Evolutionary conservation across 768 basidiomycete genomes (phyloP), one percentile per base, ranked within the genome.

Genomic region (Calocera cornea): DNA sequence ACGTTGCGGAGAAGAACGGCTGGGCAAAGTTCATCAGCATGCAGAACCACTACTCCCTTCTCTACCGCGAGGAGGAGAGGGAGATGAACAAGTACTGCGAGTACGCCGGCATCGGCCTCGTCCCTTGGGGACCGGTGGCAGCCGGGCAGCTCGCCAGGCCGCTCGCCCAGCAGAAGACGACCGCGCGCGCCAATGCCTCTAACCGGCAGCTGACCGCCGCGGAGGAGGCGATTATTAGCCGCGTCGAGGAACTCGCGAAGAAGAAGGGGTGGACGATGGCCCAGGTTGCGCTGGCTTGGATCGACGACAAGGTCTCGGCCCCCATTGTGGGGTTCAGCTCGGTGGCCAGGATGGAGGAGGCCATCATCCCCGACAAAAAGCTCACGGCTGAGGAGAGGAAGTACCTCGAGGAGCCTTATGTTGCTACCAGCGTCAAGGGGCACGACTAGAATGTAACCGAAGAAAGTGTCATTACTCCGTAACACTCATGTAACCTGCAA

Each of bases 111-210:
- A 82, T 83, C 29, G 85, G 83, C 0, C 74, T 79, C 22, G 84
- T 86, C 64, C 83, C 84, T 0, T 87, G 85, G 84, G 83, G 82
- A 11, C 83, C 84, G 0, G 78, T 86, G 19, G 83, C 78, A 11
- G 75, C 77, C 24, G 79, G 80, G 10, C 73, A 73, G 66, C 75
- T 77, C 49, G 73, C 76, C 19, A 74, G 78, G 38, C 76, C 80
- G 14, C 49, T 36, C 69, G 24, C 69, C 41, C 24, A 19, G 34
- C 36, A 60, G 64, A 44, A 29, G 40, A 68, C 24, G 41, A 70
- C 66, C 17, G 36, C 49, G 33, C 69, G 50, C 24, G 16, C 38
- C 10, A 34, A 40, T 41, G 66, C 17, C 24, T 12, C 34, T 27
- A 54, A 64, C 27, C 27, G 63, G 11, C 41, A 66, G 44, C 24